Evolutionary conservation across 768 basidiomycete genomes (phyloP), one percentile per base, ranked within the genome.

Genomic region (Leucosporidium scottii): DNA sequence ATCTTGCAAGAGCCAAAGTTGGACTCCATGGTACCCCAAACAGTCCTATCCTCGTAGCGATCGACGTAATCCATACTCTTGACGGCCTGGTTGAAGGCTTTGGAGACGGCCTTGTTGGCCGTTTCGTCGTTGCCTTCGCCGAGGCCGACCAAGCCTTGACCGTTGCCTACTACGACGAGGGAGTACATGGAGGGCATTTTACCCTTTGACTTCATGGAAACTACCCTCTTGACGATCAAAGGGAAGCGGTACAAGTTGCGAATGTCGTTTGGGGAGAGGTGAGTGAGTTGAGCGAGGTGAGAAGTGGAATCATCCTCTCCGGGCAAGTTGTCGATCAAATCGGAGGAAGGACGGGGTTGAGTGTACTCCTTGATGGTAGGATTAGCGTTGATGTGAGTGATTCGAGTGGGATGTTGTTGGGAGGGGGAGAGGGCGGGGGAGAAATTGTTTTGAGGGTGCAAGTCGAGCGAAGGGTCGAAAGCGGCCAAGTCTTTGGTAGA

Each of bases 171-270:
- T 67, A 93, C 84, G 71, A 86, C 83, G 70, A 89, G 82, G 49
- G 81, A 80, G 61, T 84, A 84, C 61, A 82, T 78, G 23, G 85
- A 83, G 31, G 83, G 82, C 68, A 89, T 87, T 76, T 91, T 94
- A 20, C 96, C 96, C 79, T 97, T 98, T 64, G 88, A 87, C 0
- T 93, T 97, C 83, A 97, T 93, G 69, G 91, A 88, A 6, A 85
- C 85, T 73, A 93, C 87, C 51, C 85, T 80, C 72, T 79, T 78
- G 44, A 79, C 67, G 51, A 76, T 75, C 28, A 81, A 73, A 27
- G 77, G 76, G 70, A 76, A 79, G 65, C 78, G 73, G 65, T 77
- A 76, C 70, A 82, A 63, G 17, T 68, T 70, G 31, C 77, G 69
- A 57, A 81, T 66, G 70, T 80, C 79, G n/a, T 68, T 68, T 21